These are phyloP conservation scores for Trichosporon sp. DNA, from an alignment of 1,284 basidiomycete genomes.

Conservation along the genomic window DNA sequence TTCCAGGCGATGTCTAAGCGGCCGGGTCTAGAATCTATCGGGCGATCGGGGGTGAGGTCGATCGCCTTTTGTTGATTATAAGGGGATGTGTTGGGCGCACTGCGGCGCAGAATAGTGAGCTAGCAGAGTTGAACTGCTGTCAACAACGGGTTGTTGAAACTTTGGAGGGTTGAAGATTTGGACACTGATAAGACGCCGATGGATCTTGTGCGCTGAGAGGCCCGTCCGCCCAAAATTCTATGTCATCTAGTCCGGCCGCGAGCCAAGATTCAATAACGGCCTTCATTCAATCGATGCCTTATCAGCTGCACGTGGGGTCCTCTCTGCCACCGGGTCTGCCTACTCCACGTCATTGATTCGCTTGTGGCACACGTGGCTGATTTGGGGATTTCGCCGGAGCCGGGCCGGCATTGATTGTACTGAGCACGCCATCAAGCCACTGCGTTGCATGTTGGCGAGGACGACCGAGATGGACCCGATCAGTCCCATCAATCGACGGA, in stretches of 20 bases:
- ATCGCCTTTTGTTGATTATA: constrained; percentile 5
- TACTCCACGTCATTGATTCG: constrained; percentile 15
- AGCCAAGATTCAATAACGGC: not conserved
- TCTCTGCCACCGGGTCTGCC: not conserved
- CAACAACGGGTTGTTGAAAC: constrained; percentile 18
- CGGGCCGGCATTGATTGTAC: not conserved
- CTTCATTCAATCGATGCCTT: not conserved
- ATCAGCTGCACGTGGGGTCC: constrained; percentile 3
- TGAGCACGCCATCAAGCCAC: constrained; percentile 10
- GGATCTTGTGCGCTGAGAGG: not conserved
- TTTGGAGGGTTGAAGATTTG: constrained; percentile 4
- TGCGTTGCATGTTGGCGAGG: not conserved
- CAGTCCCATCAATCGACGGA: not conserved
- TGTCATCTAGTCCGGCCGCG: no score
- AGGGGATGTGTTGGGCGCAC: not conserved
- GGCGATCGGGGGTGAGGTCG: constrained; percentile 4
- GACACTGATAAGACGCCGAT: constrained; percentile 16
- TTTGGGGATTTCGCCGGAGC: not conserved
- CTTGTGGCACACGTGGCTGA: constrained; percentile 15
- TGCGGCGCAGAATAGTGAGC: not conserved
- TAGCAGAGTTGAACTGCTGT: constrained; percentile 19
- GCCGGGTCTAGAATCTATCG: not conserved
- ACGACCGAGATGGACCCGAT: not conserved
- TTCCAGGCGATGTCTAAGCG: not conserved
- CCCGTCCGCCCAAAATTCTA: constrained; percentile 12